Evolutionary conservation across 2,329 filamentous ascomycete species (phyloP).

Genomic region (Penicillium glabrum): DNA sequence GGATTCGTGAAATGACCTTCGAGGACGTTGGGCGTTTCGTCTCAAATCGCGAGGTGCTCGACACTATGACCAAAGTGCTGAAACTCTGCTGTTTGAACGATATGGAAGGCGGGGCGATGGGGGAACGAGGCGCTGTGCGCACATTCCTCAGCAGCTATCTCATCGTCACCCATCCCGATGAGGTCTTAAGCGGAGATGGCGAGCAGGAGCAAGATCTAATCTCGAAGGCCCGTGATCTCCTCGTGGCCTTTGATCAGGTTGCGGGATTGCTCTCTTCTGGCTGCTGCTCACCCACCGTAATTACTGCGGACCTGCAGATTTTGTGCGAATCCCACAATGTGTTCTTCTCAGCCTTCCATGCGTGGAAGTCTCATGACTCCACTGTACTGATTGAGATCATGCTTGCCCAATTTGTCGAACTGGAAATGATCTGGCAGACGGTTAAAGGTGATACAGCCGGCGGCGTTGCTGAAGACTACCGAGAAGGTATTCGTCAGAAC

Average conservation of each 20-base stretch:
- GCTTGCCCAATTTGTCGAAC: constrained; percentile 65
- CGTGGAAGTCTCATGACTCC: constrained; percentile 65
- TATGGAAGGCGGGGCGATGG: constrained; percentile 47
- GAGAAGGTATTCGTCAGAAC: constrained; percentile 65
- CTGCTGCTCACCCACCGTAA: constrained; percentile 40
- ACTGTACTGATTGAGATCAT: constrained; percentile 64
- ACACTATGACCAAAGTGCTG: constrained; percentile 55
- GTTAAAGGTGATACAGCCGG: constrained; percentile 64
- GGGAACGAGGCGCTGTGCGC: constrained; percentile 54
- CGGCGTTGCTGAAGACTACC: constrained; percentile 63
- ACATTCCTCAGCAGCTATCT: constrained; percentile 65
- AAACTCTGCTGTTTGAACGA: constrained; percentile 58
- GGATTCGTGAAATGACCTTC: constrained; percentile 54
- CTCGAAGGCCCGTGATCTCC: constrained; percentile 59
- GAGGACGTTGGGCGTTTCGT: constrained; percentile 60
- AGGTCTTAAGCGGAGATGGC: constrained; percentile 61
- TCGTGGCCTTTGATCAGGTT: constrained; percentile 57
- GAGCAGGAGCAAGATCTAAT: constrained; percentile 64
- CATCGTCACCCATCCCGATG: constrained; percentile 60
- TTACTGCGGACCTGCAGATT: constrained; percentile 47
- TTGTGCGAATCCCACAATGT: constrained; percentile 58
- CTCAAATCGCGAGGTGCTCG: constrained; percentile 54
- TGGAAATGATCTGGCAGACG: constrained; percentile 67
- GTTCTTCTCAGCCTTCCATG: constrained; percentile 63
- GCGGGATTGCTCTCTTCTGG: constrained; percentile 50